phyloP scores from a whole-genome alignment of 257 asterid species.

The Ehretia macrophylla region DNA sequence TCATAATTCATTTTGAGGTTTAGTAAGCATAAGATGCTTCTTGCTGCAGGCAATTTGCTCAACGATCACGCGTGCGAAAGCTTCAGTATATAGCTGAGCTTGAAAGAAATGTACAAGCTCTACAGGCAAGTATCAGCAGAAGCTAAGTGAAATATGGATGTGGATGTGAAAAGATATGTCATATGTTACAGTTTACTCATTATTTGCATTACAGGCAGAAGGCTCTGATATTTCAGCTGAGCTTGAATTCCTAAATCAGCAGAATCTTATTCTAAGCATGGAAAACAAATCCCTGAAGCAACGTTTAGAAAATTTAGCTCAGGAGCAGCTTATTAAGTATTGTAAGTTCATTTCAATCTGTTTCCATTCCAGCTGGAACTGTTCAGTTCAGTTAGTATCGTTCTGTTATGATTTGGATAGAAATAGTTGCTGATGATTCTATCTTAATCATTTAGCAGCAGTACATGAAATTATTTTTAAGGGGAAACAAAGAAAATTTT shows the following conservation, averaged over 20 bases:
- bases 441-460: too few relatives aligned
- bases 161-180: conserved; percentile 6
- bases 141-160: conserved; percentile 12
- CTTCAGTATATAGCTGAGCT: conserved; percentile 95
- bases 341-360: conserved; percentile 43
- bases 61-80: conserved; percentile 94
- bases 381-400: too few relatives aligned
- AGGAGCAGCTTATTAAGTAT: conserved; percentile 81
- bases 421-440: too few relatives aligned
- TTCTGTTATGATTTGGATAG: too few relatives aligned
- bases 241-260: conserved; percentile 86
- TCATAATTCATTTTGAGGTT: background rate
- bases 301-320: conserved; percentile 76
- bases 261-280: conserved; percentile 80
- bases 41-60: conserved; percentile 89
- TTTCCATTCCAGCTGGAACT: background rate
- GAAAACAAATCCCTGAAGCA: conserved; percentile 92
- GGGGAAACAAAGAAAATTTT: too few relatives aligned
- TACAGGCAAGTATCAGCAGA: conserved; percentile 60
- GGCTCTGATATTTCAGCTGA: conserved; percentile 86
- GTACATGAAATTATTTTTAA: too few relatives aligned
- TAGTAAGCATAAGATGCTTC: background rate
- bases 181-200: conserved; percentile 17
- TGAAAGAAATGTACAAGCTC: conserved; percentile 85
- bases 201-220: conserved; percentile 59